Conservation (phyloP, 164 flowering plant species). For the Malania oleifera region DNA sequence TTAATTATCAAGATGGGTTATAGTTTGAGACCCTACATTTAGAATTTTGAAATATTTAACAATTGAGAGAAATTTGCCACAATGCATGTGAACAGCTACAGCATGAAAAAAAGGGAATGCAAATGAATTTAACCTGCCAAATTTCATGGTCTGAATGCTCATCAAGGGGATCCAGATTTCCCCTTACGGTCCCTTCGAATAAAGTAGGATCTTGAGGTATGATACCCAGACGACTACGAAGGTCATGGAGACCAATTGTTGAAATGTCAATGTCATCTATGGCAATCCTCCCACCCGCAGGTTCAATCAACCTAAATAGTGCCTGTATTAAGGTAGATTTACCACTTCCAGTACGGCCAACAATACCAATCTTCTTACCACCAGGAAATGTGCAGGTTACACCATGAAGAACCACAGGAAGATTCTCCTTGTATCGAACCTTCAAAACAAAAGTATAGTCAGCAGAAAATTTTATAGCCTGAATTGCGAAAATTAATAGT, state of each 20-base stretch:
- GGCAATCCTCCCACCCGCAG: slow-evolving; percentile 67
- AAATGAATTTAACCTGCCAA: slow-evolving; percentile 61
- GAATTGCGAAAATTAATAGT: background rate
- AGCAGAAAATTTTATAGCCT: slow-evolving; percentile 2
- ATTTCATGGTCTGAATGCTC: slow-evolving; percentile 81
- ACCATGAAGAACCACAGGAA: slow-evolving; percentile 90
- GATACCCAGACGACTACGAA: slow-evolving; percentile 82
- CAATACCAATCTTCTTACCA: slow-evolving; percentile 88
- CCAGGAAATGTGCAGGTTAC: slow-evolving; percentile 81
- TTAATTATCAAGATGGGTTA: no score
- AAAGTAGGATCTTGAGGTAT: slow-evolving; percentile 94
- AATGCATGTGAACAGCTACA: background rate
- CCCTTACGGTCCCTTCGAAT: slow-evolving; percentile 89
- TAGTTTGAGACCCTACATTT: no score
- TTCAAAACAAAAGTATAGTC: slow-evolving; percentile 21
- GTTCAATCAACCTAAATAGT: slow-evolving; percentile 83
- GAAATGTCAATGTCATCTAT: slow-evolving; percentile 86
- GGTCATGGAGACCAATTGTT: slow-evolving; percentile 86
- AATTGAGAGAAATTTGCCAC: no score
- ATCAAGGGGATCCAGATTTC: slow-evolving; percentile 89
- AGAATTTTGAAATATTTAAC: no score
- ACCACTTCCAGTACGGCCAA: slow-evolving; percentile 98
- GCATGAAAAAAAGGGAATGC: background rate
- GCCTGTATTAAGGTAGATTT: slow-evolving; percentile 96
- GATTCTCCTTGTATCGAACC: slow-evolving; percentile 95